These are phyloP conservation scores for Lodderomyces oxycetoniae DNA, from an alignment of 1,139 yeast genomes.

Conservation along the genomic window DNA sequence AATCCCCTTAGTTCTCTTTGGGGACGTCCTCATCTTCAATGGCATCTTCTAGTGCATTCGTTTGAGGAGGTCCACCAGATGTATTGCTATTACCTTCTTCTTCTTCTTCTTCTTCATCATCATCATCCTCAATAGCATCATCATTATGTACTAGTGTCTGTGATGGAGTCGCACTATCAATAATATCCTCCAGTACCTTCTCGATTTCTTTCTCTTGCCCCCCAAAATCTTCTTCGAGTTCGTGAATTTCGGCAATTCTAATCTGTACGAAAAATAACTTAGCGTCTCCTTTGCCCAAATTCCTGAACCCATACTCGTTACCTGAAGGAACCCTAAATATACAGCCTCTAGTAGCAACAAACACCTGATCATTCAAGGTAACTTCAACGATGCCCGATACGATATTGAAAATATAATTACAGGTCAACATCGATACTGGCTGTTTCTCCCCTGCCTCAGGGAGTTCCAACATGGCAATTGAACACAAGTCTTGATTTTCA, in stretches of 20 bases:
- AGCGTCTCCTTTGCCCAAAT: slow-evolving; percentile 54
- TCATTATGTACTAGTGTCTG: no score
- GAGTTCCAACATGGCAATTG: slow-evolving; percentile 70
- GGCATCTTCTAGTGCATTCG: no score
- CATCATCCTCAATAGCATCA: slow-evolving; percentile 1
- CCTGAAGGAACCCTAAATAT: slow-evolving; percentile 79
- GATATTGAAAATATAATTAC: slow-evolving; percentile 71
- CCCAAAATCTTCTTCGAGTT: slow-evolving; percentile 6
- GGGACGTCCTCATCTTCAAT: no score
- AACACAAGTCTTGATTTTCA: slow-evolving; percentile 60
- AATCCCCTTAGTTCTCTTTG: no score
- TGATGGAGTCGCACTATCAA: no score
- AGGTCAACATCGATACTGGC: slow-evolving; percentile 58
- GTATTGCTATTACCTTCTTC: not conserved
- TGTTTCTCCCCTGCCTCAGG: slow-evolving; percentile 57
- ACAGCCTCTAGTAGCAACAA: slow-evolving; percentile 68
- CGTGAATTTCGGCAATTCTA: slow-evolving; percentile 18
- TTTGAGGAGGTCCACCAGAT: not conserved
- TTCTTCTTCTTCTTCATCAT: slow-evolving; percentile 2
- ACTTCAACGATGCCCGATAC: slow-evolving; percentile 69
- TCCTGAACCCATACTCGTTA: slow-evolving; percentile 61
- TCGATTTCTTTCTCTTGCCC: slow-evolving; percentile 1
- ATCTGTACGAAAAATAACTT: slow-evolving; percentile 76
- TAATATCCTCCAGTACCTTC: no score
- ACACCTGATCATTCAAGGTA: slow-evolving; percentile 52